A percentile compares a stretch with the other conserved stretches of the same genome.
Evolutionary conservation across 306 rosid species (phyloP).

Genomic region (Castanospermum australe): DNA sequence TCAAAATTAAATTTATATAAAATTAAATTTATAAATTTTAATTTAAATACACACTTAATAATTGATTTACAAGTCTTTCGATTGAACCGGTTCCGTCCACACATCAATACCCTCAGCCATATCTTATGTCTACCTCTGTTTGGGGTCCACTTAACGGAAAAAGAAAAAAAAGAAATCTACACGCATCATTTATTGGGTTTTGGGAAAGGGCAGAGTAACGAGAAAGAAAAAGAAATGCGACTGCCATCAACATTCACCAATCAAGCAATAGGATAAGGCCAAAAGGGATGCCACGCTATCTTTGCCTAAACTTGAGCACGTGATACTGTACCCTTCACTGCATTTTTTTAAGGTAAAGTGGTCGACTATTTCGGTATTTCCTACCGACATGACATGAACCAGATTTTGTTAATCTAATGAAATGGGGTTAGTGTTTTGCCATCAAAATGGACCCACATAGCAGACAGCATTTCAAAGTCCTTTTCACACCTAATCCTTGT

Average conservation of each 20-base stretch:
- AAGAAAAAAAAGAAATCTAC: too few relatives aligned
- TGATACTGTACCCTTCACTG: not conserved
- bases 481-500: constrained; percentile 21
- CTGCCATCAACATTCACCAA: not conserved
- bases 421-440: not conserved
- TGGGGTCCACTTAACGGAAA: constrained; percentile 6
- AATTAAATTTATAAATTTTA: too few relatives aligned
- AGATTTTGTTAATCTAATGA: not conserved
- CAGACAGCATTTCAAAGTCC: not conserved
- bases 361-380: not conserved
- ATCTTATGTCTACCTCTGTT: not conserved
- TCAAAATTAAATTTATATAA: too few relatives aligned
- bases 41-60: too few relatives aligned
- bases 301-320: not conserved
- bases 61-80: too few relatives aligned
- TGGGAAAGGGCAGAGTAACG: not conserved
- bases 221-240: not conserved
- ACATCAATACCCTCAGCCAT: too few relatives aligned
- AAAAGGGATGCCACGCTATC: not conserved
- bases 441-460: constrained; percentile 1
- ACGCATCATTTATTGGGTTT: constrained; percentile 6
- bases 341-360: not conserved
- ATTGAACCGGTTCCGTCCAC: too few relatives aligned
- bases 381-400: constrained; percentile 3
- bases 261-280: not conserved